Evolutionary conservation across 78 protist genomes (phyloP), one percentile per base, ranked within the genome.

Genomic region (Cyanophora paradoxa): DNA sequence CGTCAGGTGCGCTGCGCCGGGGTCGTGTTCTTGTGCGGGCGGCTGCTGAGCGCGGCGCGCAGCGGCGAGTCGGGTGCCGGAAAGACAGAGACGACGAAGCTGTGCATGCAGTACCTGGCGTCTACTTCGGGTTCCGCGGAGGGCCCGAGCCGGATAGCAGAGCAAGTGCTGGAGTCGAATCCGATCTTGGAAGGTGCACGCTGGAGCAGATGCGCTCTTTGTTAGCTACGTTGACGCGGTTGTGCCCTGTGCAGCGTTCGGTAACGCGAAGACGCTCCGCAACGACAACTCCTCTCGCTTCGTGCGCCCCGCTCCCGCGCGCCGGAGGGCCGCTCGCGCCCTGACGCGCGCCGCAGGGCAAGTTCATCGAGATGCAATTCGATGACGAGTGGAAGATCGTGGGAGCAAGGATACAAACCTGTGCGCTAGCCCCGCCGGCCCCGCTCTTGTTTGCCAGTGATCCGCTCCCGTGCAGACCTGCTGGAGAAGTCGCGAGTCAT

Each of bases 401-500:
- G 30, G 79, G 79, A 8, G 79, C 79, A 36, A 41, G 42, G 30
- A 46, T 74, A 11, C 54, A 63, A 68, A 46, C 72, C 37, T 54
- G 30, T 54, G 26, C 19, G 30, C 14, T 54, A n/a, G n/a, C n/a
- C n/a, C n/a, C n/a, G n/a, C n/a, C n/a, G n/a, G n/a, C n/a, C n/a
- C n/a, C n/a, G n/a, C n/a, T n/a, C n/a, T n/a, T n/a, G n/a, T n/a
- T n/a, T n/a, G n/a, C n/a, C n/a, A n/a, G n/a, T n/a, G n/a, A n/a
- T n/a, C n/a, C n/a, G n/a, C n/a, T n/a, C n/a, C n/a, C n/a, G n/a
- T n/a, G n/a, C n/a, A n/a, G n/a, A 92, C 42, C 82, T 92, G 17
- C 83, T 92, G n/a, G 93, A 89, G 61, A 81, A 88, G 83, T 75
- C 92, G 2, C 86, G 98, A 20, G 90, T 90, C 56, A 83, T 85